Base-by-base conservation (phyloP, 495 filamentous ascomycete species). In the Oidiodendron maius region DNA sequence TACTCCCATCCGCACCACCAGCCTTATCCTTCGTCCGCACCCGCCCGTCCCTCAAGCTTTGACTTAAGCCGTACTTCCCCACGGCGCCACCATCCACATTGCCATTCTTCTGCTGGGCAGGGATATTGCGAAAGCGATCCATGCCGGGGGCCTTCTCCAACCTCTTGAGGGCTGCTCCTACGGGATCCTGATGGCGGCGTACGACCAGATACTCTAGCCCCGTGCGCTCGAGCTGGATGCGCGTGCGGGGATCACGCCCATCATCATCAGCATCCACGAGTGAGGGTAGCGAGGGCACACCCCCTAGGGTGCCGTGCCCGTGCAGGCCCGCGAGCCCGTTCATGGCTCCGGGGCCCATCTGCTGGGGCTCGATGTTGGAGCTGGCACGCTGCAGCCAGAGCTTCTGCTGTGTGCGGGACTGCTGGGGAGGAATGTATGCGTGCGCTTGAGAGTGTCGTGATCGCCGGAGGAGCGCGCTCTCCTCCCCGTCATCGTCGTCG, bases 381-480 rank as follows among this genome's bases (percentile, higher is more conserved):
- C 76, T 81, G 13, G 79, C 82, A 18, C 83, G 71, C 61, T 86
- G 81, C 1, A 87, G 75, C 66, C 83, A 78, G 11, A 87, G 65
- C 49, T 87, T 87, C 56, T 86, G 83, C 60, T 87, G 83, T 4
- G 80, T 85, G 17, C 82, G 70, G 46, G 77, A 83, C 50, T 76
- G 69, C 23, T 78, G 75, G 1, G 71, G 65, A 3, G 71, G 71
- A 39, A 63, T 46, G 56, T 70, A 61, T 15, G 53, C 55, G 21
- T 64, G 55, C 15, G 56, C 54, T 11, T 52, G 58, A 17, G 58
- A 48, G 26, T 56, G 63, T 13, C 63, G 25, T 10, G 56, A 63
- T 18, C 64, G 58, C 2, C 67, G 65, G 16, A 58, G 62, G 8
- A 71, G 49, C 17, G 62, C 58, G 40, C 64, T 66, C 13, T 67